Percentiles rank a stretch among this genome's conserved stretches.
These are phyloP conservation scores for Calonectria pseudoreteaudii DNA, from an alignment of 2,329 filamentous ascomycete species.

Conservation along the genomic window DNA sequence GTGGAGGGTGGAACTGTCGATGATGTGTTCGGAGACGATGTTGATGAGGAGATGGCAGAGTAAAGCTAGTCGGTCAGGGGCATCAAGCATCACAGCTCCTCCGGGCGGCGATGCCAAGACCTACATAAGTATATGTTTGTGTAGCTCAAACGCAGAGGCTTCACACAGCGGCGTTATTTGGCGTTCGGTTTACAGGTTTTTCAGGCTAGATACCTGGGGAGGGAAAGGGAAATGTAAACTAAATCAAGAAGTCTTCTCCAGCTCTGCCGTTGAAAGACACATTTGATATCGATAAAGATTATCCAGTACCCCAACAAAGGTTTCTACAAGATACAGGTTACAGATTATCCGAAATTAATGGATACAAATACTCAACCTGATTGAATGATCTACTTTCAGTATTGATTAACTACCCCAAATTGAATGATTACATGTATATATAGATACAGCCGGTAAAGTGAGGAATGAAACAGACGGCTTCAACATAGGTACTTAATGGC, in stretches of 20 bases:
- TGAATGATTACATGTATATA: not conserved
- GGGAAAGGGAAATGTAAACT: not conserved
- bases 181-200: slow-evolving; percentile 26
- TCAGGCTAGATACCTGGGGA: slow-evolving; percentile 5
- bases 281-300: not conserved
- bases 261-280: not conserved
- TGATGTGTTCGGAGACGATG: slow-evolving; percentile 66
- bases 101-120: not conserved
- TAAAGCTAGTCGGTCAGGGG: slow-evolving; percentile 35
- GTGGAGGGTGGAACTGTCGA: slow-evolving; percentile 64
- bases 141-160: slow-evolving; percentile 1
- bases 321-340: not conserved
- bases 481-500: not conserved
- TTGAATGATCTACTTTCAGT: not conserved
- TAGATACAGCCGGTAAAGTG: not conserved
- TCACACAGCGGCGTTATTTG: slow-evolving; percentile 29
- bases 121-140: slow-evolving; percentile 13
- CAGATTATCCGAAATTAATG: not conserved
- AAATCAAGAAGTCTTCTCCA: not conserved
- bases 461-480: not conserved
- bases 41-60: slow-evolving; percentile 69
- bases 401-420: too few species aligned
- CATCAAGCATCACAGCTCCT: slow-evolving; percentile 8
- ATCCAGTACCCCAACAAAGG: not conserved
- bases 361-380: not conserved